Percentiles rank a stretch among this genome's conserved stretches.
Conservation (phyloP, 176 grass and related monocot species). For the Elymus sibiricus region DNA sequence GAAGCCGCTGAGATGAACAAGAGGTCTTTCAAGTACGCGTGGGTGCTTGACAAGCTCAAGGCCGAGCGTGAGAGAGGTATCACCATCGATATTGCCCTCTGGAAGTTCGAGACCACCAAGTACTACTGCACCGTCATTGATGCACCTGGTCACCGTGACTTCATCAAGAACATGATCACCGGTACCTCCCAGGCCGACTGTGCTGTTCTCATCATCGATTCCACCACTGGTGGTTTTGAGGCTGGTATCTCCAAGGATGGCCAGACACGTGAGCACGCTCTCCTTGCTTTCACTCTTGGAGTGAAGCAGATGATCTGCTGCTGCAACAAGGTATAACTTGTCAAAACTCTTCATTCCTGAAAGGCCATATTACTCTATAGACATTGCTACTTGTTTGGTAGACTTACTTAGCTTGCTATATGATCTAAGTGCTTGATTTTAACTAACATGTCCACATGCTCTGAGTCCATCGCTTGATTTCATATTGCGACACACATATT, state of each 20-base stretch:
- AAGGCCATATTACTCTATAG: not conserved
- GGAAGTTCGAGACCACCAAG: constrained; percentile 81
- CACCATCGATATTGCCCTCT: constrained; percentile 73
- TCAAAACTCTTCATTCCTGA: not conserved
- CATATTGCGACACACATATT: not conserved
- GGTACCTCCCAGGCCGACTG: constrained; percentile 85
- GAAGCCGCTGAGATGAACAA: constrained; percentile 77
- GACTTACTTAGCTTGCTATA: not conserved
- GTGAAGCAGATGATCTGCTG: constrained; percentile 89
- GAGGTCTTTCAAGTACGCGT: constrained; percentile 82
- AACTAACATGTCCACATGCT: not conserved
- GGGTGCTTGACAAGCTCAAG: constrained; percentile 91
- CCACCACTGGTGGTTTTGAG: constrained; percentile 85
- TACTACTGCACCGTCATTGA: constrained; percentile 77
- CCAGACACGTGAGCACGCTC: constrained; percentile 73
- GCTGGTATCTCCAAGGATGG: constrained; percentile 84
- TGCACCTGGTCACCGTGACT: constrained; percentile 79
- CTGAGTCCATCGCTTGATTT: not conserved
- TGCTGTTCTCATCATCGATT: constrained; percentile 76
- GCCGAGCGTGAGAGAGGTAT: constrained; percentile 73
- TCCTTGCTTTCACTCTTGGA: constrained; percentile 81
- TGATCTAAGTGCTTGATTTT: not conserved
- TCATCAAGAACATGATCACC: constrained; percentile 88
- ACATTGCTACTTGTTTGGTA: not conserved
- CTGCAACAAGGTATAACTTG: constrained; percentile 68